Conservation (phyloP, 2,329 filamentous ascomycete genomes). For the Albifimbria verrucaria region DNA sequence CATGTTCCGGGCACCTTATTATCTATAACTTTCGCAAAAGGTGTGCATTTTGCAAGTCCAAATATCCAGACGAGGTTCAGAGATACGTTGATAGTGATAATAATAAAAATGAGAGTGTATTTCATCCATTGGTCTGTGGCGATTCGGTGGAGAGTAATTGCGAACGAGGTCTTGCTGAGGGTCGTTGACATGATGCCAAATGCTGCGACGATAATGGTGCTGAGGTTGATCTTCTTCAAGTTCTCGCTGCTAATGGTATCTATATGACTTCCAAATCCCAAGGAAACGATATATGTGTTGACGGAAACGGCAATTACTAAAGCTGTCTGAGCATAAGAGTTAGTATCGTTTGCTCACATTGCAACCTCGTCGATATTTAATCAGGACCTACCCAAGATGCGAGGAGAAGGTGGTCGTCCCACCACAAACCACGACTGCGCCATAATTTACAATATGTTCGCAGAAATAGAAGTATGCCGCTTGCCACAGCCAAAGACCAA, state of each 20-base stretch:
- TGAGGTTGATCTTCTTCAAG: conserved; percentile 20
- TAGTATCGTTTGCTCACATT: background rate
- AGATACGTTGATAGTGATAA: conserved; percentile 28
- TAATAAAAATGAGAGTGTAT: conserved; percentile 26
- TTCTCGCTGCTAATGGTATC: conserved; percentile 18
- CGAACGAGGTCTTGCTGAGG: conserved; percentile 35
- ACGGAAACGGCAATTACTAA: conserved; percentile 25
- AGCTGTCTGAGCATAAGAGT: conserved; percentile 14
- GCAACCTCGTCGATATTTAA: background rate
- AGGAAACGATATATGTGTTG: conserved; percentile 26
- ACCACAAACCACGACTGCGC: conserved; percentile 31
- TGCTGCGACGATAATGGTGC: conserved; percentile 22
- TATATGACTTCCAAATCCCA: conserved; percentile 23
- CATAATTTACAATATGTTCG: conserved; percentile 34
- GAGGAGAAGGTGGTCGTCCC: conserved; percentile 34
- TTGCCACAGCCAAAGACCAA: conserved; percentile 22
- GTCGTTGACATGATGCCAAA: conserved; percentile 32
- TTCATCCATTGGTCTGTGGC: conserved; percentile 21
- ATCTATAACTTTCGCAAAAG: conserved; percentile 23
- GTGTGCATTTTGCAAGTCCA: conserved; percentile 28
- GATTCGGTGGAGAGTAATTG: conserved; percentile 31
- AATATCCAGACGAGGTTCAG: conserved; percentile 33
- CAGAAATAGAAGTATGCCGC: conserved; percentile 22
- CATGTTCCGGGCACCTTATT: conserved; percentile 21
- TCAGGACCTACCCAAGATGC: conserved; percentile 28